Evolutionary conservation across 2,329 filamentous ascomycete genomes (phyloP), one percentile per base, ranked within the genome.

Genomic region (Madurella mycetomatis): DNA sequence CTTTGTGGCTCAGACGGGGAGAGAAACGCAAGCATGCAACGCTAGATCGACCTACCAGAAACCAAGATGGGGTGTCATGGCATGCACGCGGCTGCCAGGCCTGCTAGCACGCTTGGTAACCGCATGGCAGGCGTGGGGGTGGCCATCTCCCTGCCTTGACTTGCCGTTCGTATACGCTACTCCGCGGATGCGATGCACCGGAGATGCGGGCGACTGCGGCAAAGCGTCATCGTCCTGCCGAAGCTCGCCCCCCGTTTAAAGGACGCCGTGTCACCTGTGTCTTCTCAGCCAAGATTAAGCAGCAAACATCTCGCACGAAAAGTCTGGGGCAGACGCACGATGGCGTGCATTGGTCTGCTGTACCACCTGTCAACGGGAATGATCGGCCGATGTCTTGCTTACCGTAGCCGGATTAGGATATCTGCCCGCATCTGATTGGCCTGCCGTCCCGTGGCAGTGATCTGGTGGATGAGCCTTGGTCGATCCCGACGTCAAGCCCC

Each of bases 311-410:
- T 45, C 44, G 45, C 46, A 42, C 41, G 34, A 42, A 19, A 17
- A 17, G 40, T 49, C 55, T 53, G 52, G 41, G 49, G 39, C 47
- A 52, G 48, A 60, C 43, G 57, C 59, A 60, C 47, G 47, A 63
- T 63, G 56, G 58, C 61, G 58, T 63, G 61, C 60, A 62, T 59
- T 54, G 41, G 45, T 46, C 51, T 61, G 56, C 34, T 44, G 60
- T 61, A 54, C 53, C 37, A 64, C 62, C 55, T 51, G 50, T 47
- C 19, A 31, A 42, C 9, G 47, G 59, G 15, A 41, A 47, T 30
- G 57, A 56, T 57, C 51, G 34, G 48, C 43, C 49, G 17, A 41
- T 31, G 31, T 25, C 19, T 32, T 25, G 17, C 47, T 19, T n/a
- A n/a, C 12, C 19, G 45, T 57, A 54, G 43, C 60, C 60, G 8